A percentile compares a stretch with the other conserved stretches of the same genome.
Evolutionary conservation across 108 stramenopile species (phyloP).

Genomic region (Pseudonitzschia multiseries): DNA sequence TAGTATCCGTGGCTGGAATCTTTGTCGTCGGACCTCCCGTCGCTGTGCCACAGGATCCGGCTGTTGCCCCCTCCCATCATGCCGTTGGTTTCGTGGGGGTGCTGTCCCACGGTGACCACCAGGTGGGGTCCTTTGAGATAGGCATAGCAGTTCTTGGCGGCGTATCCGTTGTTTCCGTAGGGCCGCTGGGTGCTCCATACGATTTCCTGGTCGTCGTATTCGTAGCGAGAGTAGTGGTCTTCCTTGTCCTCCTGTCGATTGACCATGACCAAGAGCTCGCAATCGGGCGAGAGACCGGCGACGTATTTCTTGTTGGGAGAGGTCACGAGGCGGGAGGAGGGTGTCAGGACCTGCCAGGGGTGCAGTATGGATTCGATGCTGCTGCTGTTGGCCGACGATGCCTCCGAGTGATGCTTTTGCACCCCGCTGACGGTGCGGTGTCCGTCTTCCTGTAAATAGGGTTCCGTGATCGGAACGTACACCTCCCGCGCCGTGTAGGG

Average conservation of each 20-base stretch:
- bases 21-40: slow-evolving; percentile 15
- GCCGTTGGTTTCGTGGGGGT: slow-evolving; percentile 10
- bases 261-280: slow-evolving; percentile 56
- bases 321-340: slow-evolving; percentile 41
- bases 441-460: slow-evolving; percentile 66
- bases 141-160: slow-evolving; percentile 45
- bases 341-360: slow-evolving; percentile 39
- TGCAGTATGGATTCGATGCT: slow-evolving; percentile 16
- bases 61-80: not conserved
- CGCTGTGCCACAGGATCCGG: slow-evolving; percentile 61
- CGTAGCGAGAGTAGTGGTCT: slow-evolving; percentile 7
- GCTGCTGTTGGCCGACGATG: not conserved
- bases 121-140: slow-evolving; percentile 50
- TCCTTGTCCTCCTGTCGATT: slow-evolving; percentile 3
- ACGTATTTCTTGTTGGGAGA: slow-evolving; percentile 63
- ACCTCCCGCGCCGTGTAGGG: slow-evolving; percentile 37
- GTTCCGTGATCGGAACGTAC: slow-evolving; percentile 60
- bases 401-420: not conserved
- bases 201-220: not conserved
- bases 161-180: slow-evolving; percentile 1
- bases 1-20: slow-evolving; percentile 25
- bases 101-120: slow-evolving; percentile 36
- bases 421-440: slow-evolving; percentile 21
- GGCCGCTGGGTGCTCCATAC: slow-evolving; percentile 14
- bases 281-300: slow-evolving; percentile 57